Percentiles rank a stretch among this genome's conserved stretches.
Conservation (phyloP, 1,139 yeast genomes). For the Zhuliangozyma blackwelliae region DNA sequence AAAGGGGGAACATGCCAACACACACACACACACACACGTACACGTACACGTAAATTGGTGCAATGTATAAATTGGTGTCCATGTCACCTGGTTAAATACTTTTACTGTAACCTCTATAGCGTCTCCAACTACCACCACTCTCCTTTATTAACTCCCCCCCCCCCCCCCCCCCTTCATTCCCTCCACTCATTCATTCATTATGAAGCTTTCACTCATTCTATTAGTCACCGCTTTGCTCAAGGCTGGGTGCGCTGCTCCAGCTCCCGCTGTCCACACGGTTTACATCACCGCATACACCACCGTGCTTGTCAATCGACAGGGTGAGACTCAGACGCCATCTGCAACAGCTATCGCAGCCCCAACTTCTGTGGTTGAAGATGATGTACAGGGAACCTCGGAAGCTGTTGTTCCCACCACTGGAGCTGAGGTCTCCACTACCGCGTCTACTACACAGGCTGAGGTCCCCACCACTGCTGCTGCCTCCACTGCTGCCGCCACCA, state of each 20-base stretch:
- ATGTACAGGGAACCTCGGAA: no score
- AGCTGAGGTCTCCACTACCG: conserved; percentile 14
- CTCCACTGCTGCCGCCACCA: conserved; percentile 16
- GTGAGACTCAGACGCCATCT: conserved; percentile 8
- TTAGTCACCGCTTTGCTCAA: conserved; percentile 11
- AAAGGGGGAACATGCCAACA: no score
- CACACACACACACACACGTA: no score
- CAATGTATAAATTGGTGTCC: no score
- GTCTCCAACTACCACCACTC: no score
- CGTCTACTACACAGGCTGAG: conserved; percentile 9
- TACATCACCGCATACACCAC: conserved; percentile 14
- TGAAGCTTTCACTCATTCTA: conserved; percentile 14
- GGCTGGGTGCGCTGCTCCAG: conserved; percentile 13
- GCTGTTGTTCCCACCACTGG: conserved; percentile 9
- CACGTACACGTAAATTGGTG: no score
- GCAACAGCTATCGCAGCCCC: conserved; percentile 4
- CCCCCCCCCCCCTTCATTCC: background rate
- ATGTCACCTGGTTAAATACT: no score
- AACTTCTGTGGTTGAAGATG: conserved; percentile 12
- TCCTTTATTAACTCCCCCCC: no score
- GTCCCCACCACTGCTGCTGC: conserved; percentile 9
- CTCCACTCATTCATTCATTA: conserved; percentile 6
- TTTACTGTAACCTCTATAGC: no score
- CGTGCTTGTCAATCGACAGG: conserved; percentile 12
- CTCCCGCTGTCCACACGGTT: conserved; percentile 22